phyloP scores from a whole-genome alignment of 2,329 filamentous ascomycete species.

The Nigrospora oryzae region DNA sequence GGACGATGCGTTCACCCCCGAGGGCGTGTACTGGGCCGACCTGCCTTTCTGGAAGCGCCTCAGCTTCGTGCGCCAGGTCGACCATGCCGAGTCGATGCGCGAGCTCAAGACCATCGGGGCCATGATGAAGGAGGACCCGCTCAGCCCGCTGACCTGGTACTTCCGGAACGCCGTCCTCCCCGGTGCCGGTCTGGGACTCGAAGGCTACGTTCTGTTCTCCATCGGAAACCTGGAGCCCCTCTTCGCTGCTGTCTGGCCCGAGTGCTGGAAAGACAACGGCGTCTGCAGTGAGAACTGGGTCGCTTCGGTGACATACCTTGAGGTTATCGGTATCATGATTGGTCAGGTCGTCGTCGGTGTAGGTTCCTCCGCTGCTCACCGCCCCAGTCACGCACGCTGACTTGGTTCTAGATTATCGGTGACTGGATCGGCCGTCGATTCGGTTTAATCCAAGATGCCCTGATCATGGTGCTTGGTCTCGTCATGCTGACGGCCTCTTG shows the following conservation, averaged over 20 bases:
- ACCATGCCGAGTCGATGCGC: constrained; percentile 58
- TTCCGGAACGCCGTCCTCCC: constrained; percentile 86
- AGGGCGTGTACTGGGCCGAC: constrained; percentile 91
- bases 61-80: constrained; percentile 67
- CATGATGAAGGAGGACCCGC: constrained; percentile 81
- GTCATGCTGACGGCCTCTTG: constrained; percentile 87
- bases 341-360: constrained; percentile 85
- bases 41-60: constrained; percentile 62
- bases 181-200: constrained; percentile 82
- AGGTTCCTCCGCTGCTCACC: constrained; percentile 19
- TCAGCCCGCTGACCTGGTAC: constrained; percentile 79
- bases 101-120: constrained; percentile 61
- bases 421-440: constrained; percentile 83
- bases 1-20: constrained; percentile 75
- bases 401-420: constrained; percentile 37
- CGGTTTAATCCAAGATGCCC: constrained; percentile 91
- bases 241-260: constrained; percentile 65
- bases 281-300: constrained; percentile 77
- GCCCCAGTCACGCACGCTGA: constrained; percentile 6
- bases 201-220: constrained; percentile 95
- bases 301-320: constrained; percentile 78
- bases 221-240: constrained; percentile 88
- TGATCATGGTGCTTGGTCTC: constrained; percentile 90
- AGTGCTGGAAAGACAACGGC: constrained; percentile 61
- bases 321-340: constrained; percentile 90